Base-by-base conservation (phyloP, 257 asterid species). In the Petunia secreta region DNA sequence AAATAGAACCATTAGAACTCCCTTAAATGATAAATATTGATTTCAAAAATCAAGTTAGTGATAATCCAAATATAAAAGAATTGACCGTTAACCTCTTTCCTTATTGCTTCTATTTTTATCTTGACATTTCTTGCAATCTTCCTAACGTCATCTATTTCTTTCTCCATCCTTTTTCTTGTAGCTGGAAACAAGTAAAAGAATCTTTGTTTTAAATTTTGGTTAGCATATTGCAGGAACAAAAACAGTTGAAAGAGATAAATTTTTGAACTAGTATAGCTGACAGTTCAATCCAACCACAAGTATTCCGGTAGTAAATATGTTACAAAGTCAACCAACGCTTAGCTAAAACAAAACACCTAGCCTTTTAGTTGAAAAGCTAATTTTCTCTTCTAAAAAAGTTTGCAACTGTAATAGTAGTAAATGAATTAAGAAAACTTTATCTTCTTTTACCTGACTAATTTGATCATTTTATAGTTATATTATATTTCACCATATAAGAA, bases 141-240 rank as follows among this genome's bases (percentile, higher is more conserved):
- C 62, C 95, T 93, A 80, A 91, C 98, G 88, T 94, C 97, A 80
- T 92, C 93, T 40, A 91, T 85, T 78, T 91, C 97, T 86, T 91
- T 94, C 86, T 94, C 94, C 98, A 92, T 94, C 79, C 97, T 92
- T 86, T 92, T 92, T 88, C 97, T 90, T 79, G 92, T 92, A 40
- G 91, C 98, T 94, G 92, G 81, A 85, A 79, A 81, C 44, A 43
- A 43, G 13, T 1, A 64, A 58, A 75, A 10, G 78, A 11, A 8
- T 25, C 25, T 25, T 4, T 3, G 6, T 53, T 41, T 68, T 40
- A 52, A 8, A 10, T 3, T 8, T 52, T 52, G 25, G 25, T 25
- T 25, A 25, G 25, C 25, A 25, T 25, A 25, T 25, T 25, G 25
- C 25, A 25, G 25, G 25, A 25, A 25, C 25, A 25, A 25, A 25